phyloP scores from a whole-genome alignment of 208 protist species.

The Acanthamoeba royreba region DNA sequence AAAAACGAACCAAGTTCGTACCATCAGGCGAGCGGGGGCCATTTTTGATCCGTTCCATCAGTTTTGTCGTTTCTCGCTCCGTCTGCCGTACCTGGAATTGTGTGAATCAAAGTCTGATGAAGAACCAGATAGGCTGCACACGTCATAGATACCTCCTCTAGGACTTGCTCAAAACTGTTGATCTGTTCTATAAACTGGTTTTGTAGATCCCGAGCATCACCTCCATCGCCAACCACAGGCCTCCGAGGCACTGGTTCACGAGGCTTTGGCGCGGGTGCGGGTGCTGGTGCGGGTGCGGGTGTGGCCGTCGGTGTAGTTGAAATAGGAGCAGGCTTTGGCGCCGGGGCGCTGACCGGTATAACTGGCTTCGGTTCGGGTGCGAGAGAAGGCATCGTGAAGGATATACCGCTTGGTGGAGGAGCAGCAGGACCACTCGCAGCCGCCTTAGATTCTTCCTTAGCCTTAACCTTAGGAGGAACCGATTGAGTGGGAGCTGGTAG shows the following conservation, averaged over 20 bases:
- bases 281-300: not conserved
- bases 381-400: too few species aligned
- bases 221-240: not conserved
- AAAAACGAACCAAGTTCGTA: not conserved
- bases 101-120: not conserved
- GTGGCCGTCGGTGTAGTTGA: not conserved
- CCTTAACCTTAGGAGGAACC: too few species aligned
- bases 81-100: not conserved
- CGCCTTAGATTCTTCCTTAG: too few species aligned
- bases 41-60: not conserved
- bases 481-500: too few species aligned
- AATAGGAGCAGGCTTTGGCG: too few species aligned
- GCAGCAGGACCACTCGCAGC: too few species aligned
- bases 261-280: not conserved
- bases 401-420: too few species aligned
- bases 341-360: too few species aligned
- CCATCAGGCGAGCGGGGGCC: not conserved
- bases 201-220: not conserved
- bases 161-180: not conserved
- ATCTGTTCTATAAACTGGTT: constrained; percentile 27
- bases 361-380: too few species aligned
- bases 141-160: not conserved
- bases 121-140: too few species aligned
- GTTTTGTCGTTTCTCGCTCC: not conserved
- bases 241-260: not conserved